Evolutionary conservation across 306 rosid genomes (phyloP).

Genomic region (Ammopiptanthus mongolicus): DNA sequence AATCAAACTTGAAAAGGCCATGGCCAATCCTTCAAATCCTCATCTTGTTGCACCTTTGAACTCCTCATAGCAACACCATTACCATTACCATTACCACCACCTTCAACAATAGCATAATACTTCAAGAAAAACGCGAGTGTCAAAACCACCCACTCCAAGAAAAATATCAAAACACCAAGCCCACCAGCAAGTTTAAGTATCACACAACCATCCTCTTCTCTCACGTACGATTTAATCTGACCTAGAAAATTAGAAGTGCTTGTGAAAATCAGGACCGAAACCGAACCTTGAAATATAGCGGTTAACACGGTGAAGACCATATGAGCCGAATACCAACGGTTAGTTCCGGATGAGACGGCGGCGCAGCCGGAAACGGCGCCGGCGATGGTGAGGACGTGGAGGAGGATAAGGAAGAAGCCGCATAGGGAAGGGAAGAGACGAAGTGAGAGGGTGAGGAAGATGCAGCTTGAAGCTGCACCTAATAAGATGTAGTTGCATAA

Average conservation of each 20-base stretch:
- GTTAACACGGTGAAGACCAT: constrained; percentile 83
- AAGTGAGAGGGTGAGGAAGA: constrained; percentile 87
- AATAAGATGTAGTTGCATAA: constrained; percentile 81
- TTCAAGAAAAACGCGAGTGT: constrained; percentile 74
- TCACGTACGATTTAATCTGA: constrained; percentile 62
- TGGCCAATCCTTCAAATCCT: constrained; percentile 87
- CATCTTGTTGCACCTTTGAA: constrained; percentile 71
- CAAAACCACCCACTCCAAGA: constrained; percentile 83
- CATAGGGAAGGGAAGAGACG: constrained; percentile 76
- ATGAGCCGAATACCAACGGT: constrained; percentile 73
- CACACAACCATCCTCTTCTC: constrained; percentile 72
- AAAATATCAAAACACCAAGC: constrained; percentile 60
- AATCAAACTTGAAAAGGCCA: constrained; percentile 76
- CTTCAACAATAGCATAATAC: constrained; percentile 61
- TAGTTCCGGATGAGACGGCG: constrained; percentile 37
- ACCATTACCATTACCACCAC: constrained; percentile 18
- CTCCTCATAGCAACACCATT: constrained; percentile 38
- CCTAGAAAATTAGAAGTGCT: constrained; percentile 64
- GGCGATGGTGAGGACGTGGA: constrained; percentile 63
- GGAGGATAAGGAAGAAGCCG: constrained; percentile 81
- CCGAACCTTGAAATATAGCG: constrained; percentile 74
- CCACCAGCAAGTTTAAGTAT: constrained; percentile 83
- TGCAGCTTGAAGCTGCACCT: constrained; percentile 93
- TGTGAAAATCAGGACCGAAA: constrained; percentile 64
- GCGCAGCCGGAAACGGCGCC: constrained; percentile 82